Conservation (phyloP, 192 early-diverging fungal genomes). For the Coemansia furcata region DNA sequence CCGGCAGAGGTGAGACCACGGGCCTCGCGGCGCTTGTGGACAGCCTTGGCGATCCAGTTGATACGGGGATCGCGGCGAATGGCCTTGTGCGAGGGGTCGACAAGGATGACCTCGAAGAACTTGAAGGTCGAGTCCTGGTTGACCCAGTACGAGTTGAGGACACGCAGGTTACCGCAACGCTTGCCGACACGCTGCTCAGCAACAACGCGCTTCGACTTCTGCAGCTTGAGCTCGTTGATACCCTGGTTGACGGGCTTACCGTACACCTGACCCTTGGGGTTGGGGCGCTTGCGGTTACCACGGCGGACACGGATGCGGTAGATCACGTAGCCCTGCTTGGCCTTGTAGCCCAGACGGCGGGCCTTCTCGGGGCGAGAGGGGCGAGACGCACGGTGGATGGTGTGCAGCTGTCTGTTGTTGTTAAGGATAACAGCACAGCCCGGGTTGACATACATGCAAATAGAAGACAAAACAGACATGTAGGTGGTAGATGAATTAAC, state of each 20-base stretch:
- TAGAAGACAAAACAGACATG: not conserved
- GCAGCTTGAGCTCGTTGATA: slow-evolving; percentile 99
- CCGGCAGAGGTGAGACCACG: slow-evolving; percentile 96
- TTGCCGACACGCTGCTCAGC: slow-evolving; percentile 98
- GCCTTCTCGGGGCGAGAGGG: slow-evolving; percentile 99
- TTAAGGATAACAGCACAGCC: not conserved
- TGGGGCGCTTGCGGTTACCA: slow-evolving; percentile 97
- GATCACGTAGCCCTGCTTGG: slow-evolving; percentile 99
- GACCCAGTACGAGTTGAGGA: slow-evolving; percentile 99
- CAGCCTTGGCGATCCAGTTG: slow-evolving; percentile 98
- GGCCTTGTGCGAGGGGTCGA: slow-evolving; percentile 96
- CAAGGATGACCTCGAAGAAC: slow-evolving; percentile 98
- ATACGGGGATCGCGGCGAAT: slow-evolving; percentile 98
- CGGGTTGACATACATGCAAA: slow-evolving; percentile 2
- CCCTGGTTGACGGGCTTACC: slow-evolving; percentile 98
- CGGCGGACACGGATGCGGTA: slow-evolving; percentile 99
- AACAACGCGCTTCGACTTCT: slow-evolving; percentile 87
- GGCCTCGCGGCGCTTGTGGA: slow-evolving; percentile 98
- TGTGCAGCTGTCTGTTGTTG: slow-evolving; percentile 85
- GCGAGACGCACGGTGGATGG: slow-evolving; percentile 97
- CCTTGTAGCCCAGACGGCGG: slow-evolving; percentile 99
- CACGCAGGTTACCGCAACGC: slow-evolving; percentile 96
- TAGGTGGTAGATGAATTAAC: slow-evolving; percentile 23
- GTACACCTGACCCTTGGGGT: slow-evolving; percentile 96
- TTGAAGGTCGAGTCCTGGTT: slow-evolving; percentile 99